Conservation (phyloP, 352 stramenopile genomes). For the Globisporangium okanoganense region DNA sequence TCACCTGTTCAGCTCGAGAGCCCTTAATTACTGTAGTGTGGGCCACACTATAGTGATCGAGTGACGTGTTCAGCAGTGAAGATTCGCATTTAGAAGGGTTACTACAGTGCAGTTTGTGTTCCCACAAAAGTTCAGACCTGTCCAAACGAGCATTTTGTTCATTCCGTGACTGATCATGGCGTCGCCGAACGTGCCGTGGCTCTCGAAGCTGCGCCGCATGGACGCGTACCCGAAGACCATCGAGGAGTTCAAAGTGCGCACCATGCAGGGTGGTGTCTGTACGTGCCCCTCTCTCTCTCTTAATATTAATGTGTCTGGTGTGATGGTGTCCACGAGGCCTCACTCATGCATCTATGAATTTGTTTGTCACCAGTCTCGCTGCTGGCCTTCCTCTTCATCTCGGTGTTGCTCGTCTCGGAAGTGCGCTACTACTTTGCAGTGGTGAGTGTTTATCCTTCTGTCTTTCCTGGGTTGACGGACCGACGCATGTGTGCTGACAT, state of each 20-base stretch:
- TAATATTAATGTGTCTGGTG: neutral
- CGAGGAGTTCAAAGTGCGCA: constrained; percentile 87
- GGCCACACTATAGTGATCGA: neutral
- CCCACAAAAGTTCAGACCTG: neutral
- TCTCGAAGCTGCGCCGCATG: constrained; percentile 34
- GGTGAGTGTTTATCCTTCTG: constrained; percentile 15
- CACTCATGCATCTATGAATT: neutral
- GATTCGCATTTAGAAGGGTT: neutral
- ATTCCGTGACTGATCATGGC: neutral
- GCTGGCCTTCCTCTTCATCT: constrained; percentile 62
- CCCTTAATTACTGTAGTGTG: too few relatives aligned
- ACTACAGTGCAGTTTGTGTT: neutral
- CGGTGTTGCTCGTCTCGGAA: constrained; percentile 65
- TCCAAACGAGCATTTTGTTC: neutral
- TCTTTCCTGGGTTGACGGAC: neutral
- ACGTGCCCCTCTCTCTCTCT: constrained; percentile 16
- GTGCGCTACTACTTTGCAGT: constrained; percentile 72
- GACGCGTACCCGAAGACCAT: constrained; percentile 87
- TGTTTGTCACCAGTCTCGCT: constrained; percentile 55
- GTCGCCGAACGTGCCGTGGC: constrained; percentile 18
- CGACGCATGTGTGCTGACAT: neutral
- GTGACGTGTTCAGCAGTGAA: neutral
- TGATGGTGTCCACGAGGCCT: neutral
- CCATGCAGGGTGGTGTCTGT: constrained; percentile 77
- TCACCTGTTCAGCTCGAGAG: too few relatives aligned